phyloP scores from a whole-genome alignment of 305 asterid genomes.

The Nicotiana rustica region DNA sequence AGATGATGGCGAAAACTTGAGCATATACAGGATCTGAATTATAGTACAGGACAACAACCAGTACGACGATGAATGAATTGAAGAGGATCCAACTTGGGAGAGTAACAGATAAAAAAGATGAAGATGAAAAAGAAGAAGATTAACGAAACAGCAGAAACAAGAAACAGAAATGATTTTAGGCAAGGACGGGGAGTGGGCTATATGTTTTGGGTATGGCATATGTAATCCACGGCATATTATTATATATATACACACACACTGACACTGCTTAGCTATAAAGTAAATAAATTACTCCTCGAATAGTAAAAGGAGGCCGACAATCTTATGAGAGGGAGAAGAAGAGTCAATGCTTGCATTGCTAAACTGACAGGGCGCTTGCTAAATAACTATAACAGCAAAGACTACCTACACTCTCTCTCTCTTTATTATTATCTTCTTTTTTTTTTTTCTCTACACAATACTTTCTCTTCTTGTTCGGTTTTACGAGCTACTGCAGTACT shows the following conservation, averaged over 20 bases:
- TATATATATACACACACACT: neutral
- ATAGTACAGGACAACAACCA: neutral
- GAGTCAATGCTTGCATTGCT: constrained; percentile 38
- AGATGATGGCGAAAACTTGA: neutral
- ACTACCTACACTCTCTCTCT: neutral
- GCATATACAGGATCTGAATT: neutral
- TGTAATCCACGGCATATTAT: neutral
- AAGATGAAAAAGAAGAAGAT: neutral
- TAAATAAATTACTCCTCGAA: neutral
- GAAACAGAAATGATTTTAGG: neutral
- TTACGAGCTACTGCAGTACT: too few species aligned
- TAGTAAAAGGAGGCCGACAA: neutral
- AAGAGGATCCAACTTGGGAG: neutral
- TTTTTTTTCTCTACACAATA: too few species aligned
- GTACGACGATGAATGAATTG: neutral
- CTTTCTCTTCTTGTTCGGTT: too few species aligned
- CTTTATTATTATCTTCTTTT: neutral
- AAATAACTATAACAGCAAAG: neutral
- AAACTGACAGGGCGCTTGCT: neutral
- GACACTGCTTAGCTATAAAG: neutral
- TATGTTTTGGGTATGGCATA: neutral
- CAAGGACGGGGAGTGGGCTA: neutral
- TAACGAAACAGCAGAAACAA: neutral
- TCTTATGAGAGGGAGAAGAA: constrained; percentile 27
- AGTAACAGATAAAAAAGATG: neutral